Evolutionary conservation across 805 yeast genomes (phyloP).

Genomic region (Candida hungchunana): DNA sequence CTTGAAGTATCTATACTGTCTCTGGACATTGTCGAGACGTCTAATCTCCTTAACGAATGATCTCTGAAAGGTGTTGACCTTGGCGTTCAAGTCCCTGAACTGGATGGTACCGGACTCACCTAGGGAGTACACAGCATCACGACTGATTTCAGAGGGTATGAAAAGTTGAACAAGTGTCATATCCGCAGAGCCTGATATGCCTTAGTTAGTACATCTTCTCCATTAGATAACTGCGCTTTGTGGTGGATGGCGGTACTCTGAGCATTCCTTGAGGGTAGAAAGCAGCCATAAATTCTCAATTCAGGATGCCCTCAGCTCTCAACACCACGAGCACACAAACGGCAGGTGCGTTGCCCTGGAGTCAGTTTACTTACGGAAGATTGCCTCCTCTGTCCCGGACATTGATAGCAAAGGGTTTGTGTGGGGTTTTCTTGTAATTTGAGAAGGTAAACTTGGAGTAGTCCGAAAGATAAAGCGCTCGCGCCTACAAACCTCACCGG

Average conservation of each 20-base stretch:
- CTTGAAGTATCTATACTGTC: slow-evolving; percentile 67
- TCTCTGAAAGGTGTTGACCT: slow-evolving; percentile 83
- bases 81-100: slow-evolving; percentile 83
- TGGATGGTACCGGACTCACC: slow-evolving; percentile 87
- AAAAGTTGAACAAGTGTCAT: slow-evolving; percentile 93
- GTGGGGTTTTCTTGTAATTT: background rate
- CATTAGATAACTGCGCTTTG: background rate
- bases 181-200: slow-evolving; percentile 74
- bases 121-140: slow-evolving; percentile 78
- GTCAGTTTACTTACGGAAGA: slow-evolving; percentile 32
- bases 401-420: slow-evolving; percentile 1
- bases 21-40: slow-evolving; percentile 75
- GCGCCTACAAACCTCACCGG: background rate
- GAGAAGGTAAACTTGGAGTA: slow-evolving; percentile 15
- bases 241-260: background rate
- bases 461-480: slow-evolving; percentile 3
- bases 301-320: background rate
- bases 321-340: background rate
- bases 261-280: background rate
- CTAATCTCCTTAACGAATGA: slow-evolving; percentile 87
- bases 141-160: slow-evolving; percentile 84
- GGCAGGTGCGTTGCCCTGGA: too few species aligned
- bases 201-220: background rate
- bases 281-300: background rate
- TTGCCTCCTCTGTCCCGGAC: slow-evolving; percentile 31